Evolutionary conservation across 2,329 filamentous ascomycete species (phyloP).

Genomic region (Neurospora sp.): DNA sequence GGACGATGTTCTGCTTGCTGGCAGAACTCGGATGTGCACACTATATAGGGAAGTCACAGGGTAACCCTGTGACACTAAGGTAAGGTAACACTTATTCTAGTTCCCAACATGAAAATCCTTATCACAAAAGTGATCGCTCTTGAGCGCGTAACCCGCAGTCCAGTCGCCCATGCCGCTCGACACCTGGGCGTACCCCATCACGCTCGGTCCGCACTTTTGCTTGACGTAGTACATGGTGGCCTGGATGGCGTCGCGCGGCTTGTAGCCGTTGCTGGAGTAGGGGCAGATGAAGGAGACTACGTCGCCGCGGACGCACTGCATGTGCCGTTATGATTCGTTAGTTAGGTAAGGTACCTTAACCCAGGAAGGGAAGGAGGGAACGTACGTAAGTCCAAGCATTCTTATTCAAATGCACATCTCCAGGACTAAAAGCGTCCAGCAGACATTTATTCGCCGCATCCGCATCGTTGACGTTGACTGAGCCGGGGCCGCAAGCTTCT

Average conservation of each 20-base stretch:
- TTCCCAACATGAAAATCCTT: background rate
- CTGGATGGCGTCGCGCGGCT: background rate
- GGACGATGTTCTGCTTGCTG: too few species aligned
- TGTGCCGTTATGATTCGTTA: too few species aligned
- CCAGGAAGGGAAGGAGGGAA: too few species aligned
- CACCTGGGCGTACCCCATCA: background rate
- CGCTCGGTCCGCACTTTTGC: background rate
- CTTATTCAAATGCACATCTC: background rate
- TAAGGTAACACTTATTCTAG: too few species aligned
- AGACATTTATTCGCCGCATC: background rate
- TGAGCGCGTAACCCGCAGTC: background rate
- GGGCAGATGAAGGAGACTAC: background rate
- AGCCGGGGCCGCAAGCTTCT: background rate
- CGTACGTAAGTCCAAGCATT: background rate
- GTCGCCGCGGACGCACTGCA: background rate
- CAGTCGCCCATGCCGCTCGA: background rate
- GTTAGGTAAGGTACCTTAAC: too few species aligned
- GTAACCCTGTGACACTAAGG: too few species aligned
- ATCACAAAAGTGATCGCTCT: background rate
- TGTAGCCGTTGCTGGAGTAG: background rate
- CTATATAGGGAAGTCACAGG: too few species aligned
- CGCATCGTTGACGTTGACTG: background rate
- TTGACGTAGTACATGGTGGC: background rate
- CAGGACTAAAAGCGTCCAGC: background rate
- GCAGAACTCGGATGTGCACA: too few species aligned